Evolutionary conservation across 805 yeast genomes (phyloP).

Genomic region (Starmerella powellii): DNA sequence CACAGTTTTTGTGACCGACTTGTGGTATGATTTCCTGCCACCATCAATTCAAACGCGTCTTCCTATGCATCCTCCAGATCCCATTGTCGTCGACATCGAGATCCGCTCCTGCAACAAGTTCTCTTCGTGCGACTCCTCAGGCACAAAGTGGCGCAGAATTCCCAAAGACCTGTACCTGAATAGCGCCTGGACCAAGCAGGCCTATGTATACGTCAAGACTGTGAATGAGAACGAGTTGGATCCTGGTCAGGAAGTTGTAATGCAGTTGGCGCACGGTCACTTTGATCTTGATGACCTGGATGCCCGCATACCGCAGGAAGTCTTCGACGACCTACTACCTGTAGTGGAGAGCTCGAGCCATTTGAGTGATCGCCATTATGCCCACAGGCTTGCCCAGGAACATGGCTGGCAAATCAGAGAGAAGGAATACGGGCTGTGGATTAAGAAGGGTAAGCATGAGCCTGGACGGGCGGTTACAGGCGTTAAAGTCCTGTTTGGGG

Average conservation of each 20-base stretch:
- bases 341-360: conserved; percentile 6
- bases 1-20: conserved; percentile 32
- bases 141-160: conserved; percentile 33
- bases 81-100: conserved; percentile 35
- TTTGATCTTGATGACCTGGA: neutral
- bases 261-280: conserved; percentile 7
- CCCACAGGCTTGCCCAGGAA: conserved; percentile 16
- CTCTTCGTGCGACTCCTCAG: conserved; percentile 8
- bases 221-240: conserved; percentile 26
- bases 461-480: conserved; percentile 37
- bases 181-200: conserved; percentile 34
- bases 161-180: conserved; percentile 40
- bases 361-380: conserved; percentile 17
- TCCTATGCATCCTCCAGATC: conserved; percentile 35
- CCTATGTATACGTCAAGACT: conserved; percentile 31
- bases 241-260: conserved; percentile 27
- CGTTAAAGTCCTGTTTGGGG: conserved; percentile 60
- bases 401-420: conserved; percentile 29
- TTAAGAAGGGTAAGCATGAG: conserved; percentile 37
- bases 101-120: conserved; percentile 29
- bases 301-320: conserved; percentile 18
- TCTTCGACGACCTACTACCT: conserved; percentile 7
- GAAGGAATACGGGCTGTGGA: conserved; percentile 44
- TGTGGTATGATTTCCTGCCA: conserved; percentile 31
- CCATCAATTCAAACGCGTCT: conserved; percentile 28